Conservation (phyloP, 2,329 filamentous ascomycete genomes). For the Reticulascus tulasneorum region DNA sequence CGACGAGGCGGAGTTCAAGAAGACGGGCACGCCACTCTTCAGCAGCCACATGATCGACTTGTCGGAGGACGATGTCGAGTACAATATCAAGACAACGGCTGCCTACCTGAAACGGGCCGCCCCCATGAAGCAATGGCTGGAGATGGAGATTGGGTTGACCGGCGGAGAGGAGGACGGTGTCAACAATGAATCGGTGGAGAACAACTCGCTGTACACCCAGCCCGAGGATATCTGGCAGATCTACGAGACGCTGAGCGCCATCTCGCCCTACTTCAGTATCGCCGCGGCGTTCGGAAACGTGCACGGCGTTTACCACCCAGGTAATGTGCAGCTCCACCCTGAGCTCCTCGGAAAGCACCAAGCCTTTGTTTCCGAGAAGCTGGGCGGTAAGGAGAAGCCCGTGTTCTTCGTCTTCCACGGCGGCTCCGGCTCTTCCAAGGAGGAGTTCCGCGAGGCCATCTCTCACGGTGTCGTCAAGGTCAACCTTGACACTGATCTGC, state of each 20-base stretch:
- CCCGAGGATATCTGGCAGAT: slow-evolving; percentile 93
- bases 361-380: slow-evolving; percentile 80
- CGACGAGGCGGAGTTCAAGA: slow-evolving; percentile 94
- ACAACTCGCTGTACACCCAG: slow-evolving; percentile 95
- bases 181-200: slow-evolving; percentile 91
- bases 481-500: slow-evolving; percentile 97
- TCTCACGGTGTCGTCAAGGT: slow-evolving; percentile 96
- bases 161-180: slow-evolving; percentile 97
- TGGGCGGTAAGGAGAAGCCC: slow-evolving; percentile 74
- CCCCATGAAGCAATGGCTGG: slow-evolving; percentile 97
- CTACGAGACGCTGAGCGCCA: slow-evolving; percentile 77
- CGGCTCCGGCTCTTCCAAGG: slow-evolving; percentile 84
- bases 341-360: slow-evolving; percentile 98
- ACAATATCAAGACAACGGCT: slow-evolving; percentile 88
- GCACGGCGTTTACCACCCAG: slow-evolving; percentile 97
- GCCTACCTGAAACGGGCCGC: slow-evolving; percentile 91
- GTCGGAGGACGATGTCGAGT: slow-evolving; percentile 84
- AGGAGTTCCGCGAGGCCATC: slow-evolving; percentile 88
- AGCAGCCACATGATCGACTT: slow-evolving; percentile 98
- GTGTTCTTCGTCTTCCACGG: slow-evolving; percentile 99
- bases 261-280: slow-evolving; percentile 96
- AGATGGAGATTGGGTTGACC: slow-evolving; percentile 88
- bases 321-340: slow-evolving; percentile 95
- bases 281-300: slow-evolving; percentile 98
- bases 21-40: slow-evolving; percentile 88